Evolutionary conservation across 2,329 filamentous ascomycete genomes (phyloP).

Genomic region (Ceratocystis ficicola): DNA sequence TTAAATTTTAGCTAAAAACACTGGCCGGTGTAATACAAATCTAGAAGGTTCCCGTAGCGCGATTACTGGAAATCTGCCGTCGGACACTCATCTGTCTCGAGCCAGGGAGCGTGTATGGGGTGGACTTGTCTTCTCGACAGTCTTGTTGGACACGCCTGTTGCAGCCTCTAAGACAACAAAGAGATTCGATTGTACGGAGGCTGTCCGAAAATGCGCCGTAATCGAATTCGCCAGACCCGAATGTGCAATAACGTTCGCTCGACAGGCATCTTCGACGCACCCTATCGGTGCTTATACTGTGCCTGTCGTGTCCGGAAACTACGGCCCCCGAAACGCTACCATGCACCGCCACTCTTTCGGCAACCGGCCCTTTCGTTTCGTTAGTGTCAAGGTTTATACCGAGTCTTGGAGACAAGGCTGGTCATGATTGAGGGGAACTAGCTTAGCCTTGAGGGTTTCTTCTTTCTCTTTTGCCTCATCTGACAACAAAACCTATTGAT

Average conservation of each 20-base stretch:
- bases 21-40: neutral
- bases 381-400: no score
- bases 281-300: constrained; percentile 2
- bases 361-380: no score
- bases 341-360: no score
- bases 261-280: neutral
- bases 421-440: no score
- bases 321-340: no score
- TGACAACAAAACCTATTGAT: no score
- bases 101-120: constrained; percentile 17
- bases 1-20: neutral
- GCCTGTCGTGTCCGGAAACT: neutral
- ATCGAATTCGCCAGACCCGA: constrained; percentile 20
- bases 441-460: no score
- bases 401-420: no score
- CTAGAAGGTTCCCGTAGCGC: constrained; percentile 24
- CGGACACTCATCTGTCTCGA: constrained; percentile 1
- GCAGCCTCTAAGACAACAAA: neutral
- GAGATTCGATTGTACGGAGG: neutral
- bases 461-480: no score
- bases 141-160: neutral
- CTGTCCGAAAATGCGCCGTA: neutral
- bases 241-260: neutral
- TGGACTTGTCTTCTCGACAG: constrained; percentile 13
- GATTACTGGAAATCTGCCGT: constrained; percentile 25